Evolutionary conservation across 2,329 filamentous ascomycete genomes (phyloP), one percentile per base, ranked within the genome.

Genomic region (Aureobasidium pullulans): DNA sequence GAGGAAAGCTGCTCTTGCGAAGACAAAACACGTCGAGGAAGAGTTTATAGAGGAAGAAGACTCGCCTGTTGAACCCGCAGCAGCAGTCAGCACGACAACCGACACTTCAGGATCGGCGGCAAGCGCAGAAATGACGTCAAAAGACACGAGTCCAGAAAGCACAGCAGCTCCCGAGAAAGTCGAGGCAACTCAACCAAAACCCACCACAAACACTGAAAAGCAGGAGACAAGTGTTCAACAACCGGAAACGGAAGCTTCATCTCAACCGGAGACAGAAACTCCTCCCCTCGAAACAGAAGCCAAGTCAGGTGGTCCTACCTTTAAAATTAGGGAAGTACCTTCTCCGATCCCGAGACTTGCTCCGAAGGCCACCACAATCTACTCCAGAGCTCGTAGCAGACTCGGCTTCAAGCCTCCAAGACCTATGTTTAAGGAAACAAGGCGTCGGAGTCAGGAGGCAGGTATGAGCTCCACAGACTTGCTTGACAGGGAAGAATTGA

Each of bases 351-450:
- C 50, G 11, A 54, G 39, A 16, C 28, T 43, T 42, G 28, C 37
- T 3, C 36, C 36, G 2, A 54, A 54, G 28, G n/a, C n/a, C 13
- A 19, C 50, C 5, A 34, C 50, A 2, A 36, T 54, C 8, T 54
- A 54, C 34, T 31, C 54, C 6, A 57, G 54, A 48, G 32, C 54
- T 47, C 54, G 54, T 40, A 57, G 43, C 15, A 57, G n/a, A 40
- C 23, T 31, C 9, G 28, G 23, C 3, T 57, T 57, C 28, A 57
- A 19, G n/a, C 54, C 54, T 19, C 54, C 43, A 6, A 57, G n/a
- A 28, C 54, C 54, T 4, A 57, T 40, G 34, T 57, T 57, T n/a
- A 57, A 57, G 28, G 42, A 47, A 6, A 47, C 34, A 11, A 34
- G 36, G 11, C 54, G 54, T 15, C 39, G 43, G 28, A 47, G 54